Percentiles rank a stretch among this genome's conserved stretches.
These are phyloP conservation scores for Ceratobasidium theobromae DNA, from an alignment of 1,284 basidiomycete genomes.

Conservation along the genomic window DNA sequence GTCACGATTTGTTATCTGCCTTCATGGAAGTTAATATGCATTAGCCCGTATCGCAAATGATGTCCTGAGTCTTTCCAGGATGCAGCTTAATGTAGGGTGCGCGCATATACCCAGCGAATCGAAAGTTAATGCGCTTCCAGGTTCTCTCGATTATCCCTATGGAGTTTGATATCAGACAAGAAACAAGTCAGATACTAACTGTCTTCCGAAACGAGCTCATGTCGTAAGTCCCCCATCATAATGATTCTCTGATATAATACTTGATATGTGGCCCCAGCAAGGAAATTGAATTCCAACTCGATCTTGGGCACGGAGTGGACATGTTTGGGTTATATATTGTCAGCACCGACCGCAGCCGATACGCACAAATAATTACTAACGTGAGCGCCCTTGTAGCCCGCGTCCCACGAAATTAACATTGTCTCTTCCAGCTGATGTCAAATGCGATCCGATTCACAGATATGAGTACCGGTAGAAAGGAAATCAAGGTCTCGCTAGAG, in stretches of 20 bases:
- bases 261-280: slow-evolving; percentile 35
- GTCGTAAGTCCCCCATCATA: slow-evolving; percentile 39
- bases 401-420: slow-evolving; percentile 32
- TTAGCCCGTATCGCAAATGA: slow-evolving; percentile 50
- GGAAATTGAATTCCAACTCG: slow-evolving; percentile 37
- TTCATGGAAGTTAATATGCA: slow-evolving; percentile 37
- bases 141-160: slow-evolving; percentile 28
- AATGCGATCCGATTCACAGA: slow-evolving; percentile 36
- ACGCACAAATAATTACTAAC: slow-evolving; percentile 40
- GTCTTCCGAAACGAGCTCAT: slow-evolving; percentile 47
- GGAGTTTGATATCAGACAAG: slow-evolving; percentile 26
- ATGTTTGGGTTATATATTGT: slow-evolving; percentile 34
- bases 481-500: slow-evolving; percentile 38
- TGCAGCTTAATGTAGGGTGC: slow-evolving; percentile 42
- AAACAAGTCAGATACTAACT: slow-evolving; percentile 4
- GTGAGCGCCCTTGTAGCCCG: not conserved
- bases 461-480: slow-evolving; percentile 33
- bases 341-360: slow-evolving; percentile 38
- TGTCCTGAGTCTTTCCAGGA: slow-evolving; percentile 47
- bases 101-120: not conserved
- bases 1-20: not conserved
- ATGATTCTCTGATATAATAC: not conserved
- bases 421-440: slow-evolving; percentile 12
- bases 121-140: not conserved
- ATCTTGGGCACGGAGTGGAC: slow-evolving; percentile 37